Evolutionary conservation across 208 protist species (phyloP).

Genomic region (Trypanosoma lewisi): DNA sequence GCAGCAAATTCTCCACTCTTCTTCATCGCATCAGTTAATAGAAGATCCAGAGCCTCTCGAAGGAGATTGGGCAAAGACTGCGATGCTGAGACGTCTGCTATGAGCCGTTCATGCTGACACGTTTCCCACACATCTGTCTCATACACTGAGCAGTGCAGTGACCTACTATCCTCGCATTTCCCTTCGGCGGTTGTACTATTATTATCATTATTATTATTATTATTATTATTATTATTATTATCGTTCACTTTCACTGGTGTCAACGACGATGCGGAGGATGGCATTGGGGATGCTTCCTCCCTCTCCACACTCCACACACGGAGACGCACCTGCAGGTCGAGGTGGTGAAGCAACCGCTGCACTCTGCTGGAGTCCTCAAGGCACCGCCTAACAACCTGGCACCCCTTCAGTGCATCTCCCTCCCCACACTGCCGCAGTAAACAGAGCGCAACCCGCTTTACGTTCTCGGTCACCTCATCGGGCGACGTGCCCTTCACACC

Average conservation of each 20-base stretch:
- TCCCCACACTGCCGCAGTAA: slow-evolving; percentile 19
- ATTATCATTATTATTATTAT: too few relatives aligned
- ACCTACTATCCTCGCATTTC: too few relatives aligned
- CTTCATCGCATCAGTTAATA: slow-evolving; percentile 9
- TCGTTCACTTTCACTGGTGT: background rate
- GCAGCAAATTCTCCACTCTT: slow-evolving; percentile 6
- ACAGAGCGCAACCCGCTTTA: slow-evolving; percentile 15
- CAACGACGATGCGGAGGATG: background rate
- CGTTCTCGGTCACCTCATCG: slow-evolving; percentile 17
- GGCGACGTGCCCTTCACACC: slow-evolving; percentile 23
- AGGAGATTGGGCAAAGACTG: slow-evolving; percentile 15
- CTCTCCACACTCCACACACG: background rate
- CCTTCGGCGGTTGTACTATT: too few relatives aligned
- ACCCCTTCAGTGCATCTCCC: slow-evolving; percentile 21
- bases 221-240: too few relatives aligned
- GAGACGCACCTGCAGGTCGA: slow-evolving; percentile 24
- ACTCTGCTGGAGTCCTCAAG: slow-evolving; percentile 3
- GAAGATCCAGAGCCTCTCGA: slow-evolving; percentile 11
- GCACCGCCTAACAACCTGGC: slow-evolving; percentile 1
- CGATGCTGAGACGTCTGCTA: slow-evolving; percentile 5
- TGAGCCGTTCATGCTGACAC: slow-evolving; percentile 8
- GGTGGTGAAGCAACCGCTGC: background rate
- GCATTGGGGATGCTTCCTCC: background rate
- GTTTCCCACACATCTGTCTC: slow-evolving; percentile 28
- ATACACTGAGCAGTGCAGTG: slow-evolving; percentile 22